Percentiles rank a stretch among this genome's conserved stretches.
Conservation (phyloP, 805 yeast genomes). For the Suhomyces kilbournensis region DNA sequence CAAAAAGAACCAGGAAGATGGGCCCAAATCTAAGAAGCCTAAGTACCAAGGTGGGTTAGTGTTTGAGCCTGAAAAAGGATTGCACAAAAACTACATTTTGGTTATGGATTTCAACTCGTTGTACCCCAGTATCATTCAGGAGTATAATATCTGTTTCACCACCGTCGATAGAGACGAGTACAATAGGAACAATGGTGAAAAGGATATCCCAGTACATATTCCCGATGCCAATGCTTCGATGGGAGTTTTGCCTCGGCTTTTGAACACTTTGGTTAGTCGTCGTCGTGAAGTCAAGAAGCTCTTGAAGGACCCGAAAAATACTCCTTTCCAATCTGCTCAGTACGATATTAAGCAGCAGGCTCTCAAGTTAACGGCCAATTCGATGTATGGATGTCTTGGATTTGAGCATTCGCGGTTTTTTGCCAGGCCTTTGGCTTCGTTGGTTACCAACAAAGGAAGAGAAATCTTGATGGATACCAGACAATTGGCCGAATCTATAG, state of each 20-base stretch:
- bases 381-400: conserved; percentile 99
- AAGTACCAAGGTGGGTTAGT: conserved; percentile 92
- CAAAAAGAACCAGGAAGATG: conserved; percentile 40
- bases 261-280: conserved; percentile 80
- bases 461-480: conserved; percentile 92
- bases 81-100: conserved; percentile 80
- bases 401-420: conserved; percentile 87
- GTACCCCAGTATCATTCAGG: conserved; percentile 96
- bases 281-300: conserved; percentile 90
- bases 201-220: conserved; percentile 50
- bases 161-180: conserved; percentile 73
- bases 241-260: conserved; percentile 84
- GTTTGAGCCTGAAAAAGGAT: conserved; percentile 93
- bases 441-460: conserved; percentile 92
- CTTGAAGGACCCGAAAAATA: conserved; percentile 69
- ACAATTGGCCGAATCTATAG: conserved; percentile 83
- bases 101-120: conserved; percentile 98
- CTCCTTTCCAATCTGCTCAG: conserved; percentile 67
- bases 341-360: conserved; percentile 96
- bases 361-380: conserved; percentile 92
- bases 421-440: conserved; percentile 93
- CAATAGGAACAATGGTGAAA: conserved; percentile 49
- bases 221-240: conserved; percentile 58
- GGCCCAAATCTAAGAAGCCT: conserved; percentile 56
- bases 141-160: conserved; percentile 94